These are phyloP conservation scores for Ophiostoma novo-ulmi DNA, from an alignment of 2,329 filamentous ascomycete species.

Conservation along the genomic window DNA sequence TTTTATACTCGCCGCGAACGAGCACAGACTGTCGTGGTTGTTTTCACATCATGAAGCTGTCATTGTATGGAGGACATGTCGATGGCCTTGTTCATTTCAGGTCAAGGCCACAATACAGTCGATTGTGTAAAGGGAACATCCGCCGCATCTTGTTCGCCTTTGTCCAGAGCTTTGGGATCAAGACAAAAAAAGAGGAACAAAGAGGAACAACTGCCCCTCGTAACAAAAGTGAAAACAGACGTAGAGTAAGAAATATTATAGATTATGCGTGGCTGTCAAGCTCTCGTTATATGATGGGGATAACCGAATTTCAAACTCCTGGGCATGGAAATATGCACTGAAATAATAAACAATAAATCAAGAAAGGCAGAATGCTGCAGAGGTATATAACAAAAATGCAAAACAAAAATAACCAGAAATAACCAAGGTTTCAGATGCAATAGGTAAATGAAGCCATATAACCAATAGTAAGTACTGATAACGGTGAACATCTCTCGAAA, in stretches of 20 bases:
- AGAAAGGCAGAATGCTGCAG: not conserved
- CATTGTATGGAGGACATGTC: not conserved
- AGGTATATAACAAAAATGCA: slow-evolving; percentile 10
- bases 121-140: not conserved
- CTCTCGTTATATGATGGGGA: not conserved
- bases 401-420: not conserved
- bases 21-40: not conserved
- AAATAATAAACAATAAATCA: not conserved
- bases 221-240: not conserved
- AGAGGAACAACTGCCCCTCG: not conserved
- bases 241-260: not conserved
- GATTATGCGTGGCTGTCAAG: not conserved
- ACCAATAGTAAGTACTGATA: not conserved
- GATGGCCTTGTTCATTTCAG: not conserved
- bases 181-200: no score
- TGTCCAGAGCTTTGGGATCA: not conserved
- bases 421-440: not conserved
- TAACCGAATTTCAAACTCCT: not conserved
- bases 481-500: not conserved
- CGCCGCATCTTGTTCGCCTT: not conserved
- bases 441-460: not conserved
- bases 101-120: not conserved
- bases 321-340: not conserved
- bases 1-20: not conserved
- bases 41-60: not conserved